These are phyloP conservation scores for Myriosclerotinia curreyana DNA, from an alignment of 2,329 filamentous ascomycete genomes.

Conservation along the genomic window DNA sequence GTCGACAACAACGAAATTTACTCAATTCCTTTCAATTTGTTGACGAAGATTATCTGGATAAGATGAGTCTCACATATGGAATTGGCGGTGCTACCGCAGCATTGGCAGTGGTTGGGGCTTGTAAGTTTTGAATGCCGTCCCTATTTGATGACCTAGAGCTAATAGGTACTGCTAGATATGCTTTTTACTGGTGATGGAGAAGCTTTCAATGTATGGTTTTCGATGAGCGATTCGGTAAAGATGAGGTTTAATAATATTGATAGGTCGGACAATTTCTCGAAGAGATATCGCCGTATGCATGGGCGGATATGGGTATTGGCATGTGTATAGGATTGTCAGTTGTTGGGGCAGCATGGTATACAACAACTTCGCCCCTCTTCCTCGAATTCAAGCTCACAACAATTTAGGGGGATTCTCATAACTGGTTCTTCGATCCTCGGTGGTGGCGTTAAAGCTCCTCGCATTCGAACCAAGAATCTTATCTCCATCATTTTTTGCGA, in stretches of 20 bases:
- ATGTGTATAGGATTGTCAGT: slow-evolving; percentile 96
- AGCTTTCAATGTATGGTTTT: slow-evolving; percentile 75
- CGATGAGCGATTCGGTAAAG: not conserved
- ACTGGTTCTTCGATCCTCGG: slow-evolving; percentile 97
- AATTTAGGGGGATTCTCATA: slow-evolving; percentile 90
- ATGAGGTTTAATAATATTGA: slow-evolving; percentile 22
- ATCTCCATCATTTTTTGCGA: slow-evolving; percentile 99
- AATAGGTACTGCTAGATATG: slow-evolving; percentile 67
- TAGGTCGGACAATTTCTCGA: slow-evolving; percentile 92
- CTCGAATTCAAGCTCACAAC: slow-evolving; percentile 21
- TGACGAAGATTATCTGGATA: slow-evolving; percentile 27
- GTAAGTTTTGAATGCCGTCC: slow-evolving; percentile 56
- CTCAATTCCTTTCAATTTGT: slow-evolving; percentile 7
- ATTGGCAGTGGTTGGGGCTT: slow-evolving; percentile 71
- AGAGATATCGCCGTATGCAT: slow-evolving; percentile 88
- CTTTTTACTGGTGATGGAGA: slow-evolving; percentile 96
- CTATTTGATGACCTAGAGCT: slow-evolving; percentile 27
- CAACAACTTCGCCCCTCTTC: slow-evolving; percentile 7
- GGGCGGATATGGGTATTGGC: slow-evolving; percentile 85
- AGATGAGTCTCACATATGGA: slow-evolving; percentile 73
- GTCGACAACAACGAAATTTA: slow-evolving; percentile 9
- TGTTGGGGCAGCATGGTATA: slow-evolving; percentile 93
- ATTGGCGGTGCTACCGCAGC: slow-evolving; percentile 65
- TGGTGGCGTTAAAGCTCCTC: slow-evolving; percentile 91
- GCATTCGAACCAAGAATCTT: slow-evolving; percentile 98